These are phyloP conservation scores for Tetragonia tetragonoides DNA, from an alignment of 148 eudicot species.

Conservation along the genomic window DNA sequence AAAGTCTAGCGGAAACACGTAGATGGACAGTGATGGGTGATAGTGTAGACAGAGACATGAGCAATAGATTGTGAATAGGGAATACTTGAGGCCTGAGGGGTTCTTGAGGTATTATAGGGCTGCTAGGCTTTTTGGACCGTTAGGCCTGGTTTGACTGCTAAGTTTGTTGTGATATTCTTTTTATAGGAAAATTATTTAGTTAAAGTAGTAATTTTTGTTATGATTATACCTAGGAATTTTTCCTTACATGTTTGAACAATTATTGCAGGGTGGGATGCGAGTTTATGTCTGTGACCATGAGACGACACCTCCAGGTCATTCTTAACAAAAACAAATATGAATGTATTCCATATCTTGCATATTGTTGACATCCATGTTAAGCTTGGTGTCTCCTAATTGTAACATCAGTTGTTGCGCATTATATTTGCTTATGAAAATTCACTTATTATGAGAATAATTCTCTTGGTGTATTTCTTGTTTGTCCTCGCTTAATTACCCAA, in stretches of 20 bases:
- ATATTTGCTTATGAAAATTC: background rate
- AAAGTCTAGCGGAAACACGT: too few relatives aligned
- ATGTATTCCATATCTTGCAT: background rate
- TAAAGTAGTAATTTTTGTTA: too few relatives aligned
- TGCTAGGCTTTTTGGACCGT: too few relatives aligned
- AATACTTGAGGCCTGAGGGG: too few relatives aligned
- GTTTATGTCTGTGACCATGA: slow-evolving; percentile 14
- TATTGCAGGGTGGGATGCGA: slow-evolving; percentile 4
- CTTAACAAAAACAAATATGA: background rate
- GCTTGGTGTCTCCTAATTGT: background rate
- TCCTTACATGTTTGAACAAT: background rate
- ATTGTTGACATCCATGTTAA: background rate
- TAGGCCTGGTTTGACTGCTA: too few relatives aligned
- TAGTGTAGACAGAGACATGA: too few relatives aligned
- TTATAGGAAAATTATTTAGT: too few relatives aligned
- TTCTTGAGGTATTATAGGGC: too few relatives aligned
- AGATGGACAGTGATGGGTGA: too few relatives aligned
- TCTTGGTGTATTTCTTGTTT: background rate
- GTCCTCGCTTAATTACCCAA: background rate
- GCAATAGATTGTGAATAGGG: too few relatives aligned
- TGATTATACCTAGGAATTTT: too few relatives aligned
- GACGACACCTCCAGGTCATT: slow-evolving; percentile 3
- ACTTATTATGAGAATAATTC: background rate
- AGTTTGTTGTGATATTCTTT: too few relatives aligned
- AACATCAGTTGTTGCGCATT: background rate